Evolutionary conservation across 768 basidiomycete genomes (phyloP), one percentile per base, ranked within the genome.

Genomic region (Mycena albidolilacea): DNA sequence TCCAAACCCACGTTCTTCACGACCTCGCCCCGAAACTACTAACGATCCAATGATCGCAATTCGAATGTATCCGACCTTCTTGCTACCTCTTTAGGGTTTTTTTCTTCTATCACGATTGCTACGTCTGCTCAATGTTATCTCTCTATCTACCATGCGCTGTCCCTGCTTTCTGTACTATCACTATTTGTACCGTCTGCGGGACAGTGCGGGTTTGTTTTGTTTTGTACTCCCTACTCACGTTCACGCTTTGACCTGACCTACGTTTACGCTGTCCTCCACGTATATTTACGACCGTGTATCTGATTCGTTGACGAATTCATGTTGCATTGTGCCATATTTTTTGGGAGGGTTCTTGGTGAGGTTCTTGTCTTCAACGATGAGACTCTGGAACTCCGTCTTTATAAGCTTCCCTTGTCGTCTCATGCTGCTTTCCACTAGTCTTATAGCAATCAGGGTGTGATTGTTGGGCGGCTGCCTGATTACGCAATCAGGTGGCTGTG

Each of bases 271-370:
- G 4, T 52, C 57, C 35, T 50, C 50, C n/a, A 72, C 60, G 71
- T 58, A 61, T 58, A 61, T 54, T 50, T 62, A 72, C 64, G 71
- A 67, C 30, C 52, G 7, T 67, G 60, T 57, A 67, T 39, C n/a
- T 55, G 64, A 67, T 72, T 72, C 64, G 70, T 72, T 72, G 71
- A 72, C 64, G 71, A 72, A 72, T 72, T 67, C 58, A 59, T 41
- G 58, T 30, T 58, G 57, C 57, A 58, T 58, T 58, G 57, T 55
- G 54, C 12, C 30, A 10, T 55, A 30, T 35, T 55, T 50, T 30
- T 30, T 3, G 30, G 30, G 30, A 30, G 30, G 30, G 30, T 30
- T 30, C 30, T 30, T 30, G 30, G 30, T 4, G 30, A 30, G 30
- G 30, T 30, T 30, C 30, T 30, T 30, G 30, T 30, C 30, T 30